phyloP scores from a whole-genome alignment of 176 grass and related monocot species.

The Musa schizocarpa region DNA sequence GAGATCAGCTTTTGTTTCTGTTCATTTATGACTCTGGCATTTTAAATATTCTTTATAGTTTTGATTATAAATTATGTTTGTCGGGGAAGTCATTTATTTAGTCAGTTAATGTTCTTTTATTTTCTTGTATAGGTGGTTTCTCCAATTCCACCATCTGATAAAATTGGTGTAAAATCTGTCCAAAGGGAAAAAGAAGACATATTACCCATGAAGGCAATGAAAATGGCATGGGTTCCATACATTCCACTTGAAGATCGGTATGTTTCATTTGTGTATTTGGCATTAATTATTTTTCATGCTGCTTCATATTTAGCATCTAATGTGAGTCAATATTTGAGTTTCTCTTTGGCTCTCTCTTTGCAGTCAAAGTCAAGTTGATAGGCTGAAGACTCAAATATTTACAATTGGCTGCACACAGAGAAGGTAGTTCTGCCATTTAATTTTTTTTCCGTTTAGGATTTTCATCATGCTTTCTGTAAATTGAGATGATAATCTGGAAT shows the following conservation, averaged over 20 bases:
- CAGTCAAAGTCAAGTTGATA: conserved; percentile 56
- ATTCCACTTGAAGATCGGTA: conserved; percentile 83
- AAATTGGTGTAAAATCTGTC: conserved; percentile 85
- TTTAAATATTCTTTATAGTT: neutral
- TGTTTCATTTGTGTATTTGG: neutral
- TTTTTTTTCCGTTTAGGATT: neutral
- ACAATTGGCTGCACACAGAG: conserved; percentile 76
- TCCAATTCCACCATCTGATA: conserved; percentile 83
- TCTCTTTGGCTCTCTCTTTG: conserved; percentile 16
- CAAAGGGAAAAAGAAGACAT: conserved; percentile 88
- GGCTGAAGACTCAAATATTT: conserved; percentile 72
- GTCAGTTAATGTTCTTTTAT: neutral
- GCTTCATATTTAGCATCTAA: neutral
- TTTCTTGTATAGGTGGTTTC: conserved; percentile 52
- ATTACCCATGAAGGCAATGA: conserved; percentile 82
- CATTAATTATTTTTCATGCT: neutral
- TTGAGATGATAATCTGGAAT: too few species aligned
- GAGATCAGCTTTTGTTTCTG: too few species aligned
- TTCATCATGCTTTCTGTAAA: too few species aligned
- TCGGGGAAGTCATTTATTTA: too few species aligned
- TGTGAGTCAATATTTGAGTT: neutral
- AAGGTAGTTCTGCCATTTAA: conserved; percentile 44
- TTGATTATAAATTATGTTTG: neutral
- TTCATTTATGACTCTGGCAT: neutral
- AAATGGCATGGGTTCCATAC: conserved; percentile 97